Evolutionary conservation across 2,329 filamentous ascomycete genomes (phyloP).

Genomic region (Furcasterigmium furcatum): DNA sequence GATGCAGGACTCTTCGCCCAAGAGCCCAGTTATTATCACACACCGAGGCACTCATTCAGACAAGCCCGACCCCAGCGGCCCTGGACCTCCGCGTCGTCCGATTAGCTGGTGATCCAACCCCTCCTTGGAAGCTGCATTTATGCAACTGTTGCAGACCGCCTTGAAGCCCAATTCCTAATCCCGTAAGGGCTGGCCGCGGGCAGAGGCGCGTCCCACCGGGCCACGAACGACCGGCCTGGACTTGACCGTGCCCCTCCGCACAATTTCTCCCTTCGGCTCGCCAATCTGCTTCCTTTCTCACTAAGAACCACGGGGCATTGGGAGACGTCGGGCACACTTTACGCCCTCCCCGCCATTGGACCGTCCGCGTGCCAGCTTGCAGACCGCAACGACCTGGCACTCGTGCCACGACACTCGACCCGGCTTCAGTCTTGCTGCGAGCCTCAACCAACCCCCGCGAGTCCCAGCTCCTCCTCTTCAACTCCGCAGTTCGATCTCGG

Average conservation of each 20-base stretch:
- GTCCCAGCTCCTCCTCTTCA: slow-evolving; percentile 6
- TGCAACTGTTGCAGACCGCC: slow-evolving; percentile 3
- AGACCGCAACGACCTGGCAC: slow-evolving; percentile 27
- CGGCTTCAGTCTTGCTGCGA: slow-evolving; percentile 22
- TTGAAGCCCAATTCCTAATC: slow-evolving; percentile 5
- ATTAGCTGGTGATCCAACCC: neutral
- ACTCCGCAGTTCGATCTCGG: slow-evolving; percentile 3
- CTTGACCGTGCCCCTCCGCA: neutral
- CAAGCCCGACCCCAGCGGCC: neutral
- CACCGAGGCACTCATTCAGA: neutral
- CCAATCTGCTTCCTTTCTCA: neutral
- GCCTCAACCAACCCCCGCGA: neutral
- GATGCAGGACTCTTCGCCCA: too few species aligned
- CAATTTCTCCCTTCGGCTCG: neutral
- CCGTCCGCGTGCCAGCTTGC: slow-evolving; percentile 12
- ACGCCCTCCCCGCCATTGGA: slow-evolving; percentile 11
- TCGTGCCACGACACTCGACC: slow-evolving; percentile 36
- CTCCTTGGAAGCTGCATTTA: neutral
- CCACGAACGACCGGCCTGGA: neutral
- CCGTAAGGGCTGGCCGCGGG: neutral
- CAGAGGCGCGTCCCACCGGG: neutral
- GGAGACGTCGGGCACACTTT: slow-evolving; percentile 9
- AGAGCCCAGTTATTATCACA: neutral
- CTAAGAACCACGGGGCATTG: slow-evolving; percentile 5
- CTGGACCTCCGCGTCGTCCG: neutral